phyloP scores from a whole-genome alignment of 176 grass and related monocot species.

The Dendrocalamus sinicus region DNA sequence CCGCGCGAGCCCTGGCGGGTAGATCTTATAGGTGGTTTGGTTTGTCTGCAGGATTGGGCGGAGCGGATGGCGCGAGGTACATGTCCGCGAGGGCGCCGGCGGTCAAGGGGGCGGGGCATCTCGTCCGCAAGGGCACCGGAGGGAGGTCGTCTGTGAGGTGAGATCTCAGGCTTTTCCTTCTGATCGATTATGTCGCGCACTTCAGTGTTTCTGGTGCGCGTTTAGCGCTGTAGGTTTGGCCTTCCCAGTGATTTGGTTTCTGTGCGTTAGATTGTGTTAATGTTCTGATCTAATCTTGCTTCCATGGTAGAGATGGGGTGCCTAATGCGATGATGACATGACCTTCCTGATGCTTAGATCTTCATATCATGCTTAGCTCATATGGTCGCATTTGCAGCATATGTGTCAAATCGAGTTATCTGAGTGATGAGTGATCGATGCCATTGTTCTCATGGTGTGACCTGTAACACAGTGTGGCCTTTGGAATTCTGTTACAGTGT shows the following conservation, averaged over 20 bases:
- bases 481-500: no score
- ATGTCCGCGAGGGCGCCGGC: constrained; percentile 57
- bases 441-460: neutral
- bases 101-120: constrained; percentile 69
- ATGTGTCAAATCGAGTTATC: neutral
- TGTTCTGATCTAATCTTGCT: neutral
- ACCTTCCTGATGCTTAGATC: constrained; percentile 11
- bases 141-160: constrained; percentile 91
- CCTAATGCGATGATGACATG: neutral
- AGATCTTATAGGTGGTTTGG: constrained; percentile 31
- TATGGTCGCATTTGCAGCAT: neutral
- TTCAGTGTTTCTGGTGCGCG: neutral
- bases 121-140: constrained; percentile 92
- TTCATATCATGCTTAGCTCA: neutral
- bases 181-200: neutral
- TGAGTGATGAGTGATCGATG: no score
- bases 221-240: neutral
- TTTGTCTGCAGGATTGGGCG: constrained; percentile 38
- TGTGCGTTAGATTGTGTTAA: neutral
- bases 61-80: constrained; percentile 64
- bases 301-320: neutral
- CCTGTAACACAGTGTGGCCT: neutral
- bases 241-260: neutral
- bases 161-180: neutral
- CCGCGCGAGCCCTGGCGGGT: neutral